Evolutionary conservation across 192 early-diverging fungal genomes (phyloP).

Genomic region (Coemansia sp.): DNA sequence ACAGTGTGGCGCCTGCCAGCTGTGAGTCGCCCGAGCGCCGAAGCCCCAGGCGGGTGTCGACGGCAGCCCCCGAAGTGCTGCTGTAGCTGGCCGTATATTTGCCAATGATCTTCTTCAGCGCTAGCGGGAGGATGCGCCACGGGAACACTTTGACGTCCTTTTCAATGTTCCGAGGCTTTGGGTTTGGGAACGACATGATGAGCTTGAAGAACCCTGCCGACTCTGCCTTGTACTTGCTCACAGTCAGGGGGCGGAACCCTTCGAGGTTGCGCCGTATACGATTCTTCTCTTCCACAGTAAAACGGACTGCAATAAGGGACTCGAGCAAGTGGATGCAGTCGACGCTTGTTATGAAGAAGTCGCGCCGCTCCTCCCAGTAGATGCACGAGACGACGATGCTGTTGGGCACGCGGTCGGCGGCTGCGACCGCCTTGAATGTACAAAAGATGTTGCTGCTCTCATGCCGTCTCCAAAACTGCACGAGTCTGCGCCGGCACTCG

Average conservation of each 20-base stretch:
- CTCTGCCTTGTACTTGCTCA: slow-evolving; percentile 71
- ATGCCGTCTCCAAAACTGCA: slow-evolving; percentile 70
- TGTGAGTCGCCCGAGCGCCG: slow-evolving; percentile 13
- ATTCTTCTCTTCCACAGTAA: slow-evolving; percentile 81
- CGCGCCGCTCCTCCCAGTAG: slow-evolving; percentile 67
- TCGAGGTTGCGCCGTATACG: slow-evolving; percentile 81
- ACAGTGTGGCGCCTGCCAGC: slow-evolving; percentile 15
- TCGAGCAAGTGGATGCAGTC: slow-evolving; percentile 74
- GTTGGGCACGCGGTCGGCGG: slow-evolving; percentile 55
- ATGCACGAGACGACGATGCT: slow-evolving; percentile 74
- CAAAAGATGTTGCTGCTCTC: slow-evolving; percentile 61
- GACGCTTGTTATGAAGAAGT: slow-evolving; percentile 73
- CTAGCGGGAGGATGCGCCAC: slow-evolving; percentile 65
- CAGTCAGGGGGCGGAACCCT: slow-evolving; percentile 69
- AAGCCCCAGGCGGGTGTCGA: slow-evolving; percentile 20
- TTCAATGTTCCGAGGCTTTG: slow-evolving; percentile 80
- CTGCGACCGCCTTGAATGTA: slow-evolving; percentile 56
- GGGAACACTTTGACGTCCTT: slow-evolving; percentile 86
- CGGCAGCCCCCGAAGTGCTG: slow-evolving; percentile 20
- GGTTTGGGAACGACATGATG: slow-evolving; percentile 78
- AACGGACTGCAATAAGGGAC: slow-evolving; percentile 64
- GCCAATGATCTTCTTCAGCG: slow-evolving; percentile 70
- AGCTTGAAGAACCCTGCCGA: slow-evolving; percentile 72
- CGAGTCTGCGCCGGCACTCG: slow-evolving; percentile 57
- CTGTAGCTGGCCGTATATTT: slow-evolving; percentile 58